These are phyloP conservation scores for Eudorina sp. DNA, from an alignment of 139 green algal genomes.

Conservation along the genomic window DNA sequence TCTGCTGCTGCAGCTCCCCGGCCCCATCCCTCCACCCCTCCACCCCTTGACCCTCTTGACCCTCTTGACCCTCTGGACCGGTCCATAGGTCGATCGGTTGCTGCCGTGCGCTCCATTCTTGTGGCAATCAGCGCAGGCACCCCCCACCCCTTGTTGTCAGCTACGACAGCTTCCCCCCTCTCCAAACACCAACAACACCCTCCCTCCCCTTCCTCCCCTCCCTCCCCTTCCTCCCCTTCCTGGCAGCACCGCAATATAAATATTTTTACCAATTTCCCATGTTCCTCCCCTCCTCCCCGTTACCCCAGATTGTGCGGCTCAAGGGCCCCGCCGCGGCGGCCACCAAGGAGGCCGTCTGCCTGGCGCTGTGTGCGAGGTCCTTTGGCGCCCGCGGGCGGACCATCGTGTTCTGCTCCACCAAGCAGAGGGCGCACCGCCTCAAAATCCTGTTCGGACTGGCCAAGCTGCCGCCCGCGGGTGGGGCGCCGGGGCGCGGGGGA, in stretches of 20 bases:
- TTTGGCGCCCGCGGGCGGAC: slow-evolving; percentile 78
- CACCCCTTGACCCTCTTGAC: too few relatives aligned
- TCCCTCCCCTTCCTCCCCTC: too few relatives aligned
- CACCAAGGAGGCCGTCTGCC: slow-evolving; percentile 91
- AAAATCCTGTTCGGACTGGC: slow-evolving; percentile 97
- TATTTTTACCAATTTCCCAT: neutral
- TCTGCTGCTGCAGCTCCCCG: too few relatives aligned
- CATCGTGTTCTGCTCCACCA: slow-evolving; percentile 95
- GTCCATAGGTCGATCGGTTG: too few relatives aligned
- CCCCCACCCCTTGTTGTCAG: too few relatives aligned
- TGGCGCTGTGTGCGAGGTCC: slow-evolving; percentile 84
- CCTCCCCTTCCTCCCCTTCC: too few relatives aligned
- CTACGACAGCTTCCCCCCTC: too few relatives aligned
- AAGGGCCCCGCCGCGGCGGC: slow-evolving; percentile 70
- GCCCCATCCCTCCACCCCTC: too few relatives aligned
- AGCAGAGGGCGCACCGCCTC: slow-evolving; percentile 89
- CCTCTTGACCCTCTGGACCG: too few relatives aligned
- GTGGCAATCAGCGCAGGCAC: too few relatives aligned
- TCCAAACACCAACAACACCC: too few relatives aligned
- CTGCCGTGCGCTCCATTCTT: too few relatives aligned
- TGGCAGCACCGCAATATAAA: neutral
- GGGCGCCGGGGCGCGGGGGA: slow-evolving; percentile 6
- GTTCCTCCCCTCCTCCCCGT: neutral
- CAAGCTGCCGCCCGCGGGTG: slow-evolving; percentile 78
- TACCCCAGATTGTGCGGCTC: slow-evolving; percentile 83